Conservation (phyloP, 352 stramenopile genomes). For the Globisporangium carolinianum region DNA sequence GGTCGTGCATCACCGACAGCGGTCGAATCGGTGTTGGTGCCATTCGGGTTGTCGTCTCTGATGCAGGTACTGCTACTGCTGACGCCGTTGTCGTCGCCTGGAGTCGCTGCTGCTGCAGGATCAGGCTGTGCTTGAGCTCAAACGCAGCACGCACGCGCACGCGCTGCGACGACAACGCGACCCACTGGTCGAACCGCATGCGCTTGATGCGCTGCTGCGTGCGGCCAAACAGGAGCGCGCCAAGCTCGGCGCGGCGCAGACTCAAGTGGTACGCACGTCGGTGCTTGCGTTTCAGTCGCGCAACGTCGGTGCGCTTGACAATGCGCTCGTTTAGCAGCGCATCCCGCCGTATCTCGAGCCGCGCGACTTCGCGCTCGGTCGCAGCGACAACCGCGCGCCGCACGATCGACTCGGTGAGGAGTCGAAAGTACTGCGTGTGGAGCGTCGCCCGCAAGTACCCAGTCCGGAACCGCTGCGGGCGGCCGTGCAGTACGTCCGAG, state of each 20-base stretch:
- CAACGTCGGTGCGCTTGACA: constrained; percentile 47
- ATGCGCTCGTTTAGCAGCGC: constrained; percentile 31
- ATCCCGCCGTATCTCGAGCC: constrained; percentile 25
- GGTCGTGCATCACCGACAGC: constrained; percentile 47
- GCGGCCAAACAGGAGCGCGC: constrained; percentile 41
- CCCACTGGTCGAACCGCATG: constrained; percentile 55
- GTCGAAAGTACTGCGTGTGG: constrained; percentile 41
- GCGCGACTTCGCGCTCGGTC: constrained; percentile 34
- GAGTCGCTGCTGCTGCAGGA: constrained; percentile 50
- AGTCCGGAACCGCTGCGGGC: constrained; percentile 58
- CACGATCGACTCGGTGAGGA: constrained; percentile 55
- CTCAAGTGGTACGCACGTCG: constrained; percentile 35
- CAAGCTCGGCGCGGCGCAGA: constrained; percentile 38
- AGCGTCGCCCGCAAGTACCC: constrained; percentile 50
- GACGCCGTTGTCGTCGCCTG: not conserved
- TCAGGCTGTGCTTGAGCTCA: constrained; percentile 52
- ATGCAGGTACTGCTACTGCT: not conserved
- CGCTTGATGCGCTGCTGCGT: constrained; percentile 28
- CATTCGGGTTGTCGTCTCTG: constrained; percentile 6
- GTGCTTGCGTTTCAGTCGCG: constrained; percentile 39
- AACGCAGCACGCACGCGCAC: constrained; percentile 51
- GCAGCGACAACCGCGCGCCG: constrained; percentile 34
- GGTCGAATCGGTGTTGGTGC: constrained; percentile 3
- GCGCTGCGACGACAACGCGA: constrained; percentile 46
- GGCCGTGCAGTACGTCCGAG: constrained; percentile 56